Evolutionary conservation across 2,329 filamentous ascomycete genomes (phyloP), one percentile per base, ranked within the genome.

Genomic region (Tolypocladium nubicola): DNA sequence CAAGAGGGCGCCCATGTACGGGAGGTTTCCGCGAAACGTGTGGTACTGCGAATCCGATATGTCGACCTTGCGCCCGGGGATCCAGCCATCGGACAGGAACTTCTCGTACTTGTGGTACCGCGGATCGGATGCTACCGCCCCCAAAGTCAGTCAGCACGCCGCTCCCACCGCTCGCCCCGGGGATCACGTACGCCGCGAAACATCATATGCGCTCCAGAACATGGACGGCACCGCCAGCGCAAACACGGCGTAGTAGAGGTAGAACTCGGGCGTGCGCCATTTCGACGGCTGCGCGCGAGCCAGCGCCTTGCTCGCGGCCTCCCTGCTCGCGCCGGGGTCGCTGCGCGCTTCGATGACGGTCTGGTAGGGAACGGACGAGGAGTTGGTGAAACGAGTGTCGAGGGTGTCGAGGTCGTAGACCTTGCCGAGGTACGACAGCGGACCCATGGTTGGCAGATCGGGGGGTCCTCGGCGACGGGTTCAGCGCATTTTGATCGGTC

Each of bases 11-110:
- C 83, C 78, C 71, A 97, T 85, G 69, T 88, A 90, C 2, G 90
- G 92, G 41, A 97, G 79, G 67, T 97, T 97, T 60, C 81, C 77
- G 63, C 95, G 86, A 68, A 99, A 97, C 41, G 83, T 85, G 58
- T 80, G 77, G 73, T 97, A 99, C 72, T 99, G 94, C 38, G 81
- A 73, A 73, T 99, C 94, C 43, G 91, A 94, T 61, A 91, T 85
- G 74, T 99, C 94, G 61, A 97, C 90, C 79, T 90, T 90, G 59
- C 93, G 88, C 33, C 93, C 93, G 9, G 88, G 88, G 58, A 99
- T 88, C 94, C 94, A 99, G 64, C 94, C 95, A 10, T 85, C 79
- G 2, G 84, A 85, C 19, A 99, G 81, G 43, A 86, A 76, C 59
- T 77, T 76, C 60, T 87, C 80, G 68, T 86, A 97, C 63, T 86